Evolutionary conservation across 2,329 filamentous ascomycete genomes (phyloP), one percentile per base, ranked within the genome.

Genomic region (Sporothrix euskadiensis): DNA sequence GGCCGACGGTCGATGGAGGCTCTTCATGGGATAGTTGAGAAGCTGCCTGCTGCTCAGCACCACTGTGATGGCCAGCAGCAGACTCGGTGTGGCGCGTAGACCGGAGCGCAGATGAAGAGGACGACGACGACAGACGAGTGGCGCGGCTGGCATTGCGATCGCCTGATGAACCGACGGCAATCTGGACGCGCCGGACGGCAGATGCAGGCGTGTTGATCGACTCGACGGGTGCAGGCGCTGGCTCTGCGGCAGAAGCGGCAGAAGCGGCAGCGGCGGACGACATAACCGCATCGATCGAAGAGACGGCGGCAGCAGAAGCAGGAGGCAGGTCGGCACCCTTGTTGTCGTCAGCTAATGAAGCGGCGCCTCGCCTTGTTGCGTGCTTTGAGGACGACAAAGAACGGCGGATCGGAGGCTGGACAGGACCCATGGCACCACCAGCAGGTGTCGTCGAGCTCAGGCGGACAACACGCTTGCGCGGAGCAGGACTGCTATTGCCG

Each of bases 381-480:
- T 77, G 76, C 8, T 75, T 78, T 0, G 80, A 80, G 0, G 80
- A 78, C 5, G 87, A 86, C 30, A 85, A 78, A 0, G 87, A 88
- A n/a, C 83, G 85, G 14, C 87, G 87, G 59, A 86, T 81, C 63
- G 85, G 83, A 74, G 84, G 85, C 14, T 78, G 78, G n/a, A 77
- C 71, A 12, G 57, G 76, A 9, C 71, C 71, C 65, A 78, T 76
- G 12, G 44, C 44, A 49, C 75, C 75, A 14, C 75, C 72, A 12
- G 79, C 78, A 78, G 86, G 83, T 0, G 73, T 76, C 0, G 77
- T 76, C 14, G 76, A 74, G 79, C 87, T 89, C 22, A 90, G 81
- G 16, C 88, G 85, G 19, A 90, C 87, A 41, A 90, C 85, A 56
- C 88, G 83, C 78, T 88, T 89, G 75, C 87, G 83, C 1, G 79